Percentiles rank a stretch among this genome's conserved stretches.
Evolutionary conservation across 2,329 filamentous ascomycete genomes (phyloP).

Genomic region (Lasiodiplodia sp.): DNA sequence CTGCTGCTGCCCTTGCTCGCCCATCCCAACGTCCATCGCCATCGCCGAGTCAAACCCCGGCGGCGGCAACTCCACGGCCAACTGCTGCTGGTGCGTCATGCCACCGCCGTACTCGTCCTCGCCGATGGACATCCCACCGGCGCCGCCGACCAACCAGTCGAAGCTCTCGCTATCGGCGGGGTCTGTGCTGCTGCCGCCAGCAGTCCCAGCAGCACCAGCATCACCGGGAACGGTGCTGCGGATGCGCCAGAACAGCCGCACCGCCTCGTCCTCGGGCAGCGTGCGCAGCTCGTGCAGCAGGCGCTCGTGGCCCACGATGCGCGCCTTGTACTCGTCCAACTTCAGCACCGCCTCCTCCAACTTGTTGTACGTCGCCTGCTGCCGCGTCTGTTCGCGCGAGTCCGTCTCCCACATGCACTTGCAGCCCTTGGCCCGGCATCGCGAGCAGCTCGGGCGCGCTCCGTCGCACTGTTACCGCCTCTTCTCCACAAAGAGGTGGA

Average conservation of each 20-base stretch:
- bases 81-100: not conserved
- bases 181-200: no score
- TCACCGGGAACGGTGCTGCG: not conserved
- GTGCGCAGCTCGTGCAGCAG: constrained; percentile 19
- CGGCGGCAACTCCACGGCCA: not conserved
- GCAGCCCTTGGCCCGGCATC: constrained; percentile 10
- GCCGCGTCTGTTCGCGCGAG: constrained; percentile 24
- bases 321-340: constrained; percentile 18
- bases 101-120: not conserved
- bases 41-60: not conserved
- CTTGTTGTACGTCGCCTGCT: constrained; percentile 24
- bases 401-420: constrained; percentile 25
- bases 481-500: not conserved
- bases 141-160: not conserved
- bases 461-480: constrained; percentile 11
- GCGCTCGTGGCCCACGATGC: constrained; percentile 14
- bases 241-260: not conserved
- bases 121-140: not conserved
- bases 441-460: not conserved
- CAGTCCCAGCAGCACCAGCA: no score
- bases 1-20: not conserved
- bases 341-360: constrained; percentile 24
- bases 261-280: constrained; percentile 10
- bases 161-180: not conserved
- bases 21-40: not conserved